Conservation (phyloP, 2,329 filamentous ascomycete genomes). For the Aspergillus ochraceoroseus region DNA sequence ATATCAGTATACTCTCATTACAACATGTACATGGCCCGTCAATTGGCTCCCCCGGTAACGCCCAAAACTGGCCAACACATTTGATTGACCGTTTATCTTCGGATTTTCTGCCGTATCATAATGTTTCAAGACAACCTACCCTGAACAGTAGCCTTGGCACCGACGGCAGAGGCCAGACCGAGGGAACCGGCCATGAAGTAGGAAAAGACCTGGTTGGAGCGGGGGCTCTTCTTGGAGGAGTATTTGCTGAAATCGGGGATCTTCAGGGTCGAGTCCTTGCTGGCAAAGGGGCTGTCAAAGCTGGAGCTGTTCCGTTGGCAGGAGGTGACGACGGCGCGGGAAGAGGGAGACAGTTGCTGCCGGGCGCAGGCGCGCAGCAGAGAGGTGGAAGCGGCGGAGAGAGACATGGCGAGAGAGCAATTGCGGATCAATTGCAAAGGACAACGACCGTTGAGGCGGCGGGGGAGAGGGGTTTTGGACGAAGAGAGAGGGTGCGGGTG, state of each 20-base stretch:
- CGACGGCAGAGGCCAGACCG: slow-evolving; percentile 84
- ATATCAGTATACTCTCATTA: too few relatives aligned
- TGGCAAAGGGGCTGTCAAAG: slow-evolving; percentile 55
- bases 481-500: slow-evolving; percentile 27
- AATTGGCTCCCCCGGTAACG: too few relatives aligned
- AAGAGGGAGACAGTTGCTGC: slow-evolving; percentile 44
- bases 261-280: slow-evolving; percentile 55
- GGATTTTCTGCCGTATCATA: slow-evolving; percentile 4
- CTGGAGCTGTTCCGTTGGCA: slow-evolving; percentile 44
- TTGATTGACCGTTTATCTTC: too few relatives aligned
- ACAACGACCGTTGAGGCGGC: slow-evolving; percentile 19
- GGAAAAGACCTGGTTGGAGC: slow-evolving; percentile 77
- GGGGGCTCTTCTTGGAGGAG: slow-evolving; percentile 62
- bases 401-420: slow-evolving; percentile 41
- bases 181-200: slow-evolving; percentile 99
- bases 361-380: slow-evolving; percentile 58
- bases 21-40: too few relatives aligned
- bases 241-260: slow-evolving; percentile 91
- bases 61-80: too few relatives aligned
- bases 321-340: slow-evolving; percentile 40
- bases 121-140: slow-evolving; percentile 57
- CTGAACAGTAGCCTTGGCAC: slow-evolving; percentile 96
- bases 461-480: slow-evolving; percentile 18
- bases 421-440: slow-evolving; percentile 34
- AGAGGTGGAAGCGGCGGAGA: slow-evolving; percentile 63